These are phyloP conservation scores for Picochlorum sp. DNA, from an alignment of 139 green algal species.

Conservation along the genomic window DNA sequence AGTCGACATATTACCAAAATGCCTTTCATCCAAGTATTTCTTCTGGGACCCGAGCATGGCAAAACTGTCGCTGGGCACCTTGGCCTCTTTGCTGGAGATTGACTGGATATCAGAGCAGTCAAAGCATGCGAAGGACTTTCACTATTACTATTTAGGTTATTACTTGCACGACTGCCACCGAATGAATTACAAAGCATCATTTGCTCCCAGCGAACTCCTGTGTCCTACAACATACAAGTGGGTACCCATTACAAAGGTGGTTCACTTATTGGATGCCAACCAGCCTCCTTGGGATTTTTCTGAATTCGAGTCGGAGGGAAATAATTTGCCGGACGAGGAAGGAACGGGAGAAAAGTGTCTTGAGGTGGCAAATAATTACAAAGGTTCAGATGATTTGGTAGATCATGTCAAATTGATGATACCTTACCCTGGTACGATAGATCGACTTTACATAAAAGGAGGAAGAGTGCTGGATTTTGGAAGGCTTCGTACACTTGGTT, in stretches of 20 bases:
- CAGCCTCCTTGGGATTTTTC: constrained; percentile 5
- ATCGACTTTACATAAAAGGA: no score
- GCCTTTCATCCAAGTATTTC: constrained; percentile 82
- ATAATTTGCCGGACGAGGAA: constrained; percentile 21
- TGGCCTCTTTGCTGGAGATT: constrained; percentile 70
- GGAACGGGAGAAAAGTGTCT: neutral
- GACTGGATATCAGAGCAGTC: constrained; percentile 55
- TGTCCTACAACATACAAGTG: constrained; percentile 58
- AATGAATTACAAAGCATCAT: constrained; percentile 86
- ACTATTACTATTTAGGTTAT: constrained; percentile 91
- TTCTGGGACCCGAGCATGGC: constrained; percentile 82
- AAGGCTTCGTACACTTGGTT: no score
- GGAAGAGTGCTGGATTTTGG: no score
- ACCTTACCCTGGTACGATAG: neutral
- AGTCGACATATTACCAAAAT: constrained; percentile 80
- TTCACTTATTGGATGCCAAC: constrained; percentile 11
- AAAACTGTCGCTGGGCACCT: constrained; percentile 62
- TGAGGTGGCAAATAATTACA: neutral
- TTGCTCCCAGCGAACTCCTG: constrained; percentile 78
- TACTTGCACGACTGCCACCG: constrained; percentile 93
- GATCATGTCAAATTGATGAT: neutral
- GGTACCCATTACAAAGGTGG: constrained; percentile 32
- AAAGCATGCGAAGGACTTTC: constrained; percentile 34
- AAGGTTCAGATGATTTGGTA: neutral
- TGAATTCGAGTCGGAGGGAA: constrained; percentile 15